Evolutionary conservation across 2,329 filamentous ascomycete genomes (phyloP), one percentile per base, ranked within the genome.

Genomic region (Trichoderma asperellum): DNA sequence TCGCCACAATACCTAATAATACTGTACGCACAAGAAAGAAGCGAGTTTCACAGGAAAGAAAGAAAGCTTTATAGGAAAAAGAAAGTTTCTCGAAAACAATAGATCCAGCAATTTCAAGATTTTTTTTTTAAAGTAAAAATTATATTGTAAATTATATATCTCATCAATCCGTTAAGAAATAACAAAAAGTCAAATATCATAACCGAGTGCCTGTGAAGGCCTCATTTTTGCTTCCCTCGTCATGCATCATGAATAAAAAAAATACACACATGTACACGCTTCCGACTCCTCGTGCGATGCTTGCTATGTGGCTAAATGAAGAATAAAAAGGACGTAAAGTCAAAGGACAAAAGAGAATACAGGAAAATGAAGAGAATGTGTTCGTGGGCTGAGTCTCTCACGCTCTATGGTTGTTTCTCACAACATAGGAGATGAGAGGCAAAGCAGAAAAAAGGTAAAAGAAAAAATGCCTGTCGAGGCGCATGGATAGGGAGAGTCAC

Each of bases 201-300:
- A 21, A 66, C 63, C 35, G 53, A 49, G 63, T 58, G 37, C 63
- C 63, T 35, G 53, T n/a, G 63, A 29, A 53, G 34, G 27, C 29
- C 53, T 53, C 37, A 24, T 43, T 29, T 53, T 58, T 66, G 43
- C 40, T 49, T 49, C 43, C 53, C 16, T 66, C 53, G 37, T 66
- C 47, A 57, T 58, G 63, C 47, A 53, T 53, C 37, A 53, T 58
- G 40, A 57, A 58, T 35, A n/a, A 43, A n/a, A 43, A 58, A 37
- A 66, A 66, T 66, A 66, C 63, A 66, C 63, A 66, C 47, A 66
- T 66, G 32, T 58, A 66, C 63, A 66, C 53, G 53, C 53, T 47
- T 49, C 53, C 47, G 53, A 57, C 52, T 35, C 63, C 63, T 57
- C 37, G 63, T 37, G 53, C 63, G 34, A 66, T 57, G 63, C 63